Percentiles rank a stretch among this genome's conserved stretches.
phyloP scores from a whole-genome alignment of 164 flowering plant species.

The Chimonanthus salicifolius region DNA sequence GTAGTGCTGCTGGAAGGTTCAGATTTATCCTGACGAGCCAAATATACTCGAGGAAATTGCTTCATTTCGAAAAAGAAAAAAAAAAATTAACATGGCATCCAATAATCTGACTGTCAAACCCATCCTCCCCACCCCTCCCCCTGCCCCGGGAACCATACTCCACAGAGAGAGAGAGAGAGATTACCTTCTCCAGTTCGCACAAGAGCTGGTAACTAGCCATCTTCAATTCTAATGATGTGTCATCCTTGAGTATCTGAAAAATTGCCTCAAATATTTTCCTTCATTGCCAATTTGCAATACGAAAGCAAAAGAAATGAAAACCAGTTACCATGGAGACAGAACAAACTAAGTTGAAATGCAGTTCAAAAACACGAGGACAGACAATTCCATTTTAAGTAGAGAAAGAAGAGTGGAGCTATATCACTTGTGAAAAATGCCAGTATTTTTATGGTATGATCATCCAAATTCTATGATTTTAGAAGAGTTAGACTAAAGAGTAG shows the following conservation, averaged over 20 bases:
- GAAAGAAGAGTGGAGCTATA: not conserved
- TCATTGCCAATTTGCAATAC: conserved; percentile 15
- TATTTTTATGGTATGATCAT: not conserved
- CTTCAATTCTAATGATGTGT: conserved; percentile 53
- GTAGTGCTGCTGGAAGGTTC: conserved; percentile 16
- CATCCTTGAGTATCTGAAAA: conserved; percentile 51
- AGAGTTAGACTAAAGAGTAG: not conserved
- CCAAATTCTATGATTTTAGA: not conserved
- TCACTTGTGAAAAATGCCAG: no score
- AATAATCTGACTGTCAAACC: not conserved
- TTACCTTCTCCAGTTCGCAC: conserved; percentile 61
- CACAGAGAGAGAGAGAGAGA: not conserved
- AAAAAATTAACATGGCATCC: not conserved
- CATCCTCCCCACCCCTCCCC: no score
- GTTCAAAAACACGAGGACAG: not conserved
- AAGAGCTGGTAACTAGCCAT: conserved; percentile 67
- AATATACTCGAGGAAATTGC: conserved; percentile 54
- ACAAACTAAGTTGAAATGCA: not conserved
- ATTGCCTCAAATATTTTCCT: conserved; percentile 74
- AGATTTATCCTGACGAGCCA: conserved; percentile 21
- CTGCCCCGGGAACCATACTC: no score
- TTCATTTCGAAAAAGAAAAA: conserved; percentile 14
- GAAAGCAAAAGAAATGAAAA: not conserved
- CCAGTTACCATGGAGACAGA: not conserved
- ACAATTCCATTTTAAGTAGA: not conserved